Base-by-base conservation (phyloP, 768 basidiomycete species). In the Cyclocybe cylindracea region DNA sequence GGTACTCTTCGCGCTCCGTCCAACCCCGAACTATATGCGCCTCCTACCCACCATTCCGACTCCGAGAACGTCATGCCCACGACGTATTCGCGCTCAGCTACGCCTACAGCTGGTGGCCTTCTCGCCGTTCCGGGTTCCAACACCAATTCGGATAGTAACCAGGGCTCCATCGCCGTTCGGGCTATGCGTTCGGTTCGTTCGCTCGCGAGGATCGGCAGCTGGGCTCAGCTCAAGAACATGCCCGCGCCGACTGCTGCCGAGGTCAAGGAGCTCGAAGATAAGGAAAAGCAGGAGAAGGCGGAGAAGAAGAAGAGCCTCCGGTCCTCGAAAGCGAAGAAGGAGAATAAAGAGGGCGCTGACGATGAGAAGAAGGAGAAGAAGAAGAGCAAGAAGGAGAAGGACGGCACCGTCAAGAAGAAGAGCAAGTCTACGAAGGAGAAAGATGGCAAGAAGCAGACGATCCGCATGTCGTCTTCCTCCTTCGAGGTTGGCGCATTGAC, bases 151-250 rank as follows among this genome's bases (percentile, higher is more conserved):
- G 42, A 48, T 34, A 60, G 54, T 29, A 19, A 2, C 24, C 78
- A 79, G 29, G 82, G 78, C 31, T 89, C 87, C 0, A 87, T 92
- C 39, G 90, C 90, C 0, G 51, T 91, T 29, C 80, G 90, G 5
- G 90, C 90, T 4, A 91, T 92, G 73, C 77, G 86, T 39, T 86
- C 85, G 10, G 84, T 93, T 57, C 76, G 85, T 24, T 85, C 84
- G 2, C 66, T 91, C 38, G 89, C 90, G 3, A 72, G 84, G 33
- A 84, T 91, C 41, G 80, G 84, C 1, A 86, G 85, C 61, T 88
- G 88, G 87, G 81, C 83, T 18, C 84, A 85, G 60, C 67, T 83
- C 49, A 77, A 70, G 63, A 70, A 68, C 11, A 70, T 51, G 43
- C 50, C 56, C 8, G 47, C 48, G 24, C 48, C 53, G 4, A 46